These are phyloP conservation scores for Bisporella sp. DNA, from an alignment of 2,329 filamentous ascomycete species.

Conservation along the genomic window DNA sequence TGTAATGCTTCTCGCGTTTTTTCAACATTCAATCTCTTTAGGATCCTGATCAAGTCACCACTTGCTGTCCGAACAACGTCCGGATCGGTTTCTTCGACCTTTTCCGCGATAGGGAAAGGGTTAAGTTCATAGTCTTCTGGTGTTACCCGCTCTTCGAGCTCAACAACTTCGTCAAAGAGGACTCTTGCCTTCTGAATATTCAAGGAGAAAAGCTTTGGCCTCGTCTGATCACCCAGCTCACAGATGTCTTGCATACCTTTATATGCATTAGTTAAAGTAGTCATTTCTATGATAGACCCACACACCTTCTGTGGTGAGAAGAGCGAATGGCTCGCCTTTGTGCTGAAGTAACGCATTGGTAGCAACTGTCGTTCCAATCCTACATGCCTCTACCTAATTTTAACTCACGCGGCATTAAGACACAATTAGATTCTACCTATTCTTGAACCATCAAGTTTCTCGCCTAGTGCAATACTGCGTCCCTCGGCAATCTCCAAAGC, in stretches of 20 bases:
- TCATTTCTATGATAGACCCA: conserved; percentile 65
- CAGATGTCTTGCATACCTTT: conserved; percentile 66
- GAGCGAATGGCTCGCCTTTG: conserved; percentile 64
- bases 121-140: conserved; percentile 67
- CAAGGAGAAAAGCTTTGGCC: conserved; percentile 66
- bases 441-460: conserved; percentile 53
- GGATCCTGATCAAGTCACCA: conserved; percentile 32
- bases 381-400: conserved; percentile 4
- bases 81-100: conserved; percentile 56
- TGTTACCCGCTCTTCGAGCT: conserved; percentile 66
- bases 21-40: conserved; percentile 37
- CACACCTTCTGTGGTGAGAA: conserved; percentile 66
- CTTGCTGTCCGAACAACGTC: conserved; percentile 53
- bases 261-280: no score
- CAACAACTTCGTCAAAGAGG: conserved; percentile 60
- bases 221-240: conserved; percentile 64
- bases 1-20: conserved; percentile 36
- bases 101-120: conserved; percentile 46
- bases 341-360: conserved; percentile 66
- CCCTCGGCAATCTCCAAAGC: conserved; percentile 53
- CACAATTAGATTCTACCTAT: conserved; percentile 69
- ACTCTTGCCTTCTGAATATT: conserved; percentile 60
- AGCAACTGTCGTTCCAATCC: conserved; percentile 69
- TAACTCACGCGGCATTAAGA: conserved; percentile 32
- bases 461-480: conserved; percentile 50